Evolutionary conservation across 2,329 filamentous ascomycete genomes (phyloP).

Genomic region (Sporothrix protearum): DNA sequence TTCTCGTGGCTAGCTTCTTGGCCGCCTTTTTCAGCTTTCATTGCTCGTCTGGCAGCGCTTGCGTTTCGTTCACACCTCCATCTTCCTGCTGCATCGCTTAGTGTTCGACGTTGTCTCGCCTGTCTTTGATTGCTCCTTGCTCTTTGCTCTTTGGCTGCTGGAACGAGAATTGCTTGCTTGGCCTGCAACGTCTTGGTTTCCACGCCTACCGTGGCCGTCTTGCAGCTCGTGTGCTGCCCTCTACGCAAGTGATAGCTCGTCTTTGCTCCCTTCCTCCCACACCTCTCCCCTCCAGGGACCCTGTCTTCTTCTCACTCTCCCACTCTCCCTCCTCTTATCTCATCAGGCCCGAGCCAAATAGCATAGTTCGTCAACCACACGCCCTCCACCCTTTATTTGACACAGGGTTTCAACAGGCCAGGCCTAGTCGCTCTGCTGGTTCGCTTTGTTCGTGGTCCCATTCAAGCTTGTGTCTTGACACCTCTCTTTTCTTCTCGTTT

Average conservation of each 20-base stretch:
- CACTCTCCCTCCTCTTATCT: neutral
- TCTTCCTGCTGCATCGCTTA: neutral
- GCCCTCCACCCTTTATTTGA: neutral
- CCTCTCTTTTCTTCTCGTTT: neutral
- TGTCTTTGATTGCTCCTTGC: too few relatives aligned
- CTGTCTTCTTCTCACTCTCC: neutral
- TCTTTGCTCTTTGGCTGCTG: neutral
- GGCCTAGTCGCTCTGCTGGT: neutral
- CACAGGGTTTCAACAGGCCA: neutral
- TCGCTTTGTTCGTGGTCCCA: neutral
- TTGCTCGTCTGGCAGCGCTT: neutral
- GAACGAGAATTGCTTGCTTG: too few relatives aligned
- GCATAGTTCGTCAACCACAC: neutral
- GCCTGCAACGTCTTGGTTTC: neutral
- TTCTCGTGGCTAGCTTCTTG: neutral
- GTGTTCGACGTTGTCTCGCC: constrained; percentile 5
- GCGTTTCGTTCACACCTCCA: constrained; percentile 1
- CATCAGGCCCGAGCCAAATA: neutral
- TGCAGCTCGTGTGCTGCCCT: neutral
- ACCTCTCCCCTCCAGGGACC: neutral
- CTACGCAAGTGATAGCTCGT: neutral
- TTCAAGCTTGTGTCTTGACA: neutral
- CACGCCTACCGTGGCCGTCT: neutral
- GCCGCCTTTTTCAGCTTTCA: neutral
- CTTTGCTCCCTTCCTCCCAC: neutral